A percentile compares a stretch with the other conserved stretches of the same genome.
phyloP scores from a whole-genome alignment of 345 rosid species.

The Eucalyptus dawsonii region DNA sequence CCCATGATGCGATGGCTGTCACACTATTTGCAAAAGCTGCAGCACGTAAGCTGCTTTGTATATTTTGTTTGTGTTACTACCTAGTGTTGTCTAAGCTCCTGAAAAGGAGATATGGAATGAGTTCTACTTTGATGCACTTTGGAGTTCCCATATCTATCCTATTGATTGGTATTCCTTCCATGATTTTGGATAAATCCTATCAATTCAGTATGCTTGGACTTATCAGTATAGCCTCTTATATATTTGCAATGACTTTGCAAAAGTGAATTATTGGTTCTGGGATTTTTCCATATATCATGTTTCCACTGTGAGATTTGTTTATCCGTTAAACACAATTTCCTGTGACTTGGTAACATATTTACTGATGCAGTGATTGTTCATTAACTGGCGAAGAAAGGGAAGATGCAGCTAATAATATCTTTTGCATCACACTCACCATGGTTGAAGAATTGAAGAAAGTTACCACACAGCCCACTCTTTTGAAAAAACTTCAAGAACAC shows the following conservation, averaged over 20 bases:
- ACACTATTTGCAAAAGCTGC: background rate
- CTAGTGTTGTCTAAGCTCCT: background rate
- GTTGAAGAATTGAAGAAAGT: conserved; percentile 24
- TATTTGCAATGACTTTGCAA: background rate
- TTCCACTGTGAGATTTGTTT: background rate
- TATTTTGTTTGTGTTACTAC: background rate
- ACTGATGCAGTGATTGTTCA: conserved; percentile 23
- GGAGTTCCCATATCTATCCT: background rate
- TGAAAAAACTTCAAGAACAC: conserved; percentile 22
- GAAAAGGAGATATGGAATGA: background rate
- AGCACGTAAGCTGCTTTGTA: background rate
- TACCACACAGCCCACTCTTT: background rate
- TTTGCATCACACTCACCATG: conserved; percentile 43
- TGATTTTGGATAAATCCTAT: background rate
- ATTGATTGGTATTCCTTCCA: background rate
- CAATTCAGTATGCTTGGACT: background rate
- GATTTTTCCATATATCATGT: background rate
- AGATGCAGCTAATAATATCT: conserved; percentile 11
- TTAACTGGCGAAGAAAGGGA: conserved; percentile 17
- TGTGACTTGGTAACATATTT: background rate
- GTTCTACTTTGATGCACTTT: background rate
- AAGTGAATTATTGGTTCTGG: background rate
- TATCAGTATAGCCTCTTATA: background rate
- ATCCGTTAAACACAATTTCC: background rate
- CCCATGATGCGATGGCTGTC: background rate